Conservation (phyloP, 1,139 yeast species). For the Taiozyma sp. region DNA sequence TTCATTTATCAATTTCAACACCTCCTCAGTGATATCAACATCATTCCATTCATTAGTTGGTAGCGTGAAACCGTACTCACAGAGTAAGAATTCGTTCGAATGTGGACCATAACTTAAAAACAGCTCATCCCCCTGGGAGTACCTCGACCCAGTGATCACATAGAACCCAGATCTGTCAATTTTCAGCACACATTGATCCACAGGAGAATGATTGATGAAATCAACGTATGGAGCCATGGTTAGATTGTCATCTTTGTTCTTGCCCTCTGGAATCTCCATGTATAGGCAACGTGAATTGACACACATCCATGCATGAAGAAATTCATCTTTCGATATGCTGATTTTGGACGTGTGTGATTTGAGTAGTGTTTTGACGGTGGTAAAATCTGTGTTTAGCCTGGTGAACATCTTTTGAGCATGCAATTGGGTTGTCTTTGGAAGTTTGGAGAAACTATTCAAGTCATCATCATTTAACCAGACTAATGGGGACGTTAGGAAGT, state of each 20-base stretch:
- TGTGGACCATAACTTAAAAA: constrained; percentile 85
- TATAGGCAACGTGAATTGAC: constrained; percentile 90
- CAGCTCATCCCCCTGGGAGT: constrained; percentile 51
- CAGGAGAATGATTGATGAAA: constrained; percentile 71
- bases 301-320: constrained; percentile 76
- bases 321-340: constrained; percentile 25
- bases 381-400: constrained; percentile 38
- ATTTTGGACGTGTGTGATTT: background rate
- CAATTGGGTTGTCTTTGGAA: constrained; percentile 37
- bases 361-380: constrained; percentile 25
- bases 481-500: constrained; percentile 46
- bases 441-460: constrained; percentile 28
- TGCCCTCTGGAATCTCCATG: constrained; percentile 57
- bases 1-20: constrained; percentile 34
- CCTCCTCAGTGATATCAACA: constrained; percentile 52
- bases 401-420: constrained; percentile 35
- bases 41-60: constrained; percentile 60
- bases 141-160: constrained; percentile 37
- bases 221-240: constrained; percentile 93
- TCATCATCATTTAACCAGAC: constrained; percentile 38
- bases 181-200: constrained; percentile 48
- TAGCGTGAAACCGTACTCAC: constrained; percentile 83
- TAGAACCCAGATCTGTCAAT: constrained; percentile 47
- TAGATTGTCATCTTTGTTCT: constrained; percentile 54
- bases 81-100: constrained; percentile 70